Evolutionary conservation across 1,139 yeast species (phyloP), one percentile per base, ranked within the genome.

Genomic region (Geotrichum reessii): DNA sequence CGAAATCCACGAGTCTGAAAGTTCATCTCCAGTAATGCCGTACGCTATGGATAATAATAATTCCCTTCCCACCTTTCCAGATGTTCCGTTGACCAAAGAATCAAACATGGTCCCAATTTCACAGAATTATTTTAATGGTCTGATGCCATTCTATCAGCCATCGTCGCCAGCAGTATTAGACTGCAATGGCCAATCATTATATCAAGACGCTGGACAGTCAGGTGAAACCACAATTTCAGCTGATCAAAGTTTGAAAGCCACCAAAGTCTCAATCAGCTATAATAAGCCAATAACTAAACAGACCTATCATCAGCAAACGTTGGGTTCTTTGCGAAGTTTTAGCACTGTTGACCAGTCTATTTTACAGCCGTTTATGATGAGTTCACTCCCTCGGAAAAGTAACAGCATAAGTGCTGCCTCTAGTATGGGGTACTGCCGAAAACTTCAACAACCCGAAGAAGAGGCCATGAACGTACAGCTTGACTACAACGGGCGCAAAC

Each of bases 401-500:
- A 25, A 21, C 42, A 40, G 48, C 42, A 33, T 42, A 37, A 51
- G 54, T 19, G 53, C 19, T 37, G 44, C 21, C 2, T 37, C 44
- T 37, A 9, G 8, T 3, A 9, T 17, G 19, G 44, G 44, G n/a
- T 37, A 37, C 44, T 37, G 7, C 17, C 1, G 44, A n/a, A n/a
- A 12, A 37, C 7, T 3, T 7, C 48, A 46, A 21, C 48, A n/a
- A 1, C 14, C 28, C 28, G 28, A 46, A 46, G 28, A 46, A 9
- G 21, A 21, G 4, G 14, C 9, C 22, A 50, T 11, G 28, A 28
- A n/a, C 27, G 50, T 54, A 14, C 51, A 55, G 44, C 62, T 64
- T 25, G 67, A 68, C 59, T 63, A 61, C 58, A 68, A 68, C 50
- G 71, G 71, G 22, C 65, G 71, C 44, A 63, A 64, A 52, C 69